Conservation (phyloP, 106 monocot species). For the Dioscorea dumetorum region DNA sequence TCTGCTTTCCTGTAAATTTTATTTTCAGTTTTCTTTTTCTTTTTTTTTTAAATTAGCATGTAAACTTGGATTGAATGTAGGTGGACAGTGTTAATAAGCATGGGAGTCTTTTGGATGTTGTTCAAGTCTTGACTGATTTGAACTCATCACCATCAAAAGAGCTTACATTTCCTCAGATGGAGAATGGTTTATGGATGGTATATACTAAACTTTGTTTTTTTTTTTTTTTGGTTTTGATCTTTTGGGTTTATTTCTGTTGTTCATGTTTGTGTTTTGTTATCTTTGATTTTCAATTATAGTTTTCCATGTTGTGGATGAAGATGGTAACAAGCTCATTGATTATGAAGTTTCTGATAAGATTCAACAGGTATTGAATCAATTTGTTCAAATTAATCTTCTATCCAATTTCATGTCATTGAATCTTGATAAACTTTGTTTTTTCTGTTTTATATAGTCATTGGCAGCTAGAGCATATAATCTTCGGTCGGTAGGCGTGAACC, state of each 20-base stretch:
- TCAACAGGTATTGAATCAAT: conserved; percentile 44
- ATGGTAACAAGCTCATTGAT: conserved; percentile 70
- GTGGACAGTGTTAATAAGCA: conserved; percentile 91
- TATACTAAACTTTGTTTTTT: conserved; percentile 12
- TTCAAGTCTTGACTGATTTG: conserved; percentile 83
- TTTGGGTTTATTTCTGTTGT: neutral
- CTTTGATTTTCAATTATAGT: conserved; percentile 23
- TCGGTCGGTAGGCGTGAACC: conserved; percentile 63
- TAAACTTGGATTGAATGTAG: conserved; percentile 16
- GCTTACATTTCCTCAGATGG: conserved; percentile 97
- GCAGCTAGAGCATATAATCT: conserved; percentile 39
- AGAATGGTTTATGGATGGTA: conserved; percentile 99
- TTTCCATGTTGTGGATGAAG: conserved; percentile 77
- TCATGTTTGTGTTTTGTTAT: neutral
- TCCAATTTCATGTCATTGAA: no score
- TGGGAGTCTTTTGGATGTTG: conserved; percentile 84
- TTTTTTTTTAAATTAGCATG: neutral
- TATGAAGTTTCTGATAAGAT: conserved; percentile 55
- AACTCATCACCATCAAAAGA: conserved; percentile 67
- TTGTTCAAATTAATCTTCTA: neutral
- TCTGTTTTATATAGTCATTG: conserved; percentile 38
- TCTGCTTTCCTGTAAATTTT: conserved; percentile 8
- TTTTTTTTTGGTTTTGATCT: neutral
- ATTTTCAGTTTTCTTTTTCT: neutral
- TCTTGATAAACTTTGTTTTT: no score